A percentile compares a stretch with the other conserved stretches of the same genome.
Evolutionary conservation across 1,284 basidiomycete genomes (phyloP).

Genomic region (Irpex lacteus): DNA sequence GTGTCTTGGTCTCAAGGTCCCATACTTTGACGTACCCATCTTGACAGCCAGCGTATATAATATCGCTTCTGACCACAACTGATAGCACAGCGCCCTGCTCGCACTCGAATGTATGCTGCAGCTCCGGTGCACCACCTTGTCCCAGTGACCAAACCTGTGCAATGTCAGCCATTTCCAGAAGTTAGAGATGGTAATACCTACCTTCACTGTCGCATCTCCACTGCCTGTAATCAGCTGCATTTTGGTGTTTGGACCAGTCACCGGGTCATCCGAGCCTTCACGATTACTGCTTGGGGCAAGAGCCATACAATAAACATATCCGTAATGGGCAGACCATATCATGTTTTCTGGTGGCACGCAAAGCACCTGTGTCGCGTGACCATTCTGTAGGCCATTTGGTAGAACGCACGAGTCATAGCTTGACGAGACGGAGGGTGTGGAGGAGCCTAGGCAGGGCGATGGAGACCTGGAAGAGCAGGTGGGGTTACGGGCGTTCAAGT

Average conservation of each 20-base stretch:
- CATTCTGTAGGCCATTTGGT: slow-evolving; percentile 23
- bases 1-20: slow-evolving; percentile 86
- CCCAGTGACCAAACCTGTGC: slow-evolving; percentile 74
- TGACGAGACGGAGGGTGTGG: slow-evolving; percentile 11
- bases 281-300: slow-evolving; percentile 43
- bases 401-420: slow-evolving; percentile 18
- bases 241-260: slow-evolving; percentile 22
- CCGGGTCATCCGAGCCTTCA: slow-evolving; percentile 34
- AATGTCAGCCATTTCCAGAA: not conserved
- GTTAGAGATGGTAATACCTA: slow-evolving; percentile 31
- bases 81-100: slow-evolving; percentile 76
- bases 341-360: slow-evolving; percentile 68
- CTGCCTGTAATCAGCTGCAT: slow-evolving; percentile 78
- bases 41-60: slow-evolving; percentile 91
- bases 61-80: slow-evolving; percentile 72
- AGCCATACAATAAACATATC: slow-evolving; percentile 90
- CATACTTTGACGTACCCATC: slow-evolving; percentile 91
- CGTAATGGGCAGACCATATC: slow-evolving; percentile 87
- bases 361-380: slow-evolving; percentile 34
- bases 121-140: slow-evolving; percentile 35
- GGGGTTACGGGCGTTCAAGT: slow-evolving; percentile 57
- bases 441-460: slow-evolving; percentile 14
- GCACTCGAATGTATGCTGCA: slow-evolving; percentile 64
- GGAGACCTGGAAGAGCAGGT: slow-evolving; percentile 21
- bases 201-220: slow-evolving; percentile 88